Percentiles rank a stretch among this genome's conserved stretches.
These are phyloP conservation scores for Fraxinus excelsior DNA, from an alignment of 257 asterid species.

Conservation along the genomic window DNA sequence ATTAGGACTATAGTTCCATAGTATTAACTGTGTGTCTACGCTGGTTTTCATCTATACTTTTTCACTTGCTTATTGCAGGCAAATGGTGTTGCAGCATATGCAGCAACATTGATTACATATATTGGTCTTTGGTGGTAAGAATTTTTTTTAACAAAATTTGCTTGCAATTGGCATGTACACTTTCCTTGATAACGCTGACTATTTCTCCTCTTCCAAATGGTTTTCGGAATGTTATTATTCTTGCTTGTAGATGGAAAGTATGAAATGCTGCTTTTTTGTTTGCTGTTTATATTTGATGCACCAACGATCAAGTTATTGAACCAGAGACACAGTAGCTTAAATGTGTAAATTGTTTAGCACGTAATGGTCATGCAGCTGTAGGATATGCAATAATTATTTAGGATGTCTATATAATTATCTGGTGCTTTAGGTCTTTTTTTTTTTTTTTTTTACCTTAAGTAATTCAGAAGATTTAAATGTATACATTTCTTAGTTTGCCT, in stretches of 20 bases:
- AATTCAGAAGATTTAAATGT: constrained; percentile 14
- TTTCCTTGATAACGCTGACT: neutral
- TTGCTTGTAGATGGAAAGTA: neutral
- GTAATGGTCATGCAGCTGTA: neutral
- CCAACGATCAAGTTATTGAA: neutral
- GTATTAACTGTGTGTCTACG: constrained; percentile 5
- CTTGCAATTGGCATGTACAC: constrained; percentile 9
- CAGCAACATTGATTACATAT: constrained; percentile 68
- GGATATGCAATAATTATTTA: neutral
- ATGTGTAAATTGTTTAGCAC: constrained; percentile 3
- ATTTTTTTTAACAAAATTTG: constrained; percentile 13
- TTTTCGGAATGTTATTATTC: neutral
- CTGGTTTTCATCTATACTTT: constrained; percentile 19
- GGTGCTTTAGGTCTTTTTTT: constrained; percentile 4
- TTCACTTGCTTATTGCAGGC: constrained; percentile 56
- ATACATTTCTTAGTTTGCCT: constrained; percentile 1
- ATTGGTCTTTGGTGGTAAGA: constrained; percentile 92
- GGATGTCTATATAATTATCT: neutral
- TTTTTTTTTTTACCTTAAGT: neutral
- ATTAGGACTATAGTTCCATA: neutral
- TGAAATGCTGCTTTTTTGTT: neutral
- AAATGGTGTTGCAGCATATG: constrained; percentile 84
- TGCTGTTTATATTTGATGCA: neutral
- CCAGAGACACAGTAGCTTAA: too few species aligned
- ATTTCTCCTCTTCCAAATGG: neutral